Conservation (phyloP, 202 grass and related monocot genomes). For the Zoysia matrella region DNA sequence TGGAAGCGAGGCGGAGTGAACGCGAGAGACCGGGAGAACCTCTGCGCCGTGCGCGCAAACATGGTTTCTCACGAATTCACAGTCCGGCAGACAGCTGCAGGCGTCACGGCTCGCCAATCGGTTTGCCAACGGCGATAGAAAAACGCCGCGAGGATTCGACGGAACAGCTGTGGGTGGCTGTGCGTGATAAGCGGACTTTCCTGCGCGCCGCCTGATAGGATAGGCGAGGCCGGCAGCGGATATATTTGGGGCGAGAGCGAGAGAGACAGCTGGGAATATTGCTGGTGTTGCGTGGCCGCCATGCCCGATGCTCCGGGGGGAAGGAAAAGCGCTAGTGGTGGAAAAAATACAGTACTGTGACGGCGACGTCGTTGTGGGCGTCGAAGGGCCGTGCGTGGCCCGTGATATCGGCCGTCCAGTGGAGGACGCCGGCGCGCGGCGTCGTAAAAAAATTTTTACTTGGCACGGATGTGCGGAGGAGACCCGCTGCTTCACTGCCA, state of each 20-base stretch:
- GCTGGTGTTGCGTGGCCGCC: neutral
- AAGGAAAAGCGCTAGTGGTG: neutral
- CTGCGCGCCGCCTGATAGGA: neutral
- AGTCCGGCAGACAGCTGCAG: neutral
- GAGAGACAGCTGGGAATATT: no score
- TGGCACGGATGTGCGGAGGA: no score
- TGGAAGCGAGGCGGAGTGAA: neutral
- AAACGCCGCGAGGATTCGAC: no score
- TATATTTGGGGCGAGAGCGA: neutral
- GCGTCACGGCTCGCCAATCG: neutral
- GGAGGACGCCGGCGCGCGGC: neutral
- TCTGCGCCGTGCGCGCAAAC: no score
- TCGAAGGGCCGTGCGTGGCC: neutral
- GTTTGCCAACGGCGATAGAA: no score
- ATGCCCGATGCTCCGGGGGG: conserved; percentile 17
- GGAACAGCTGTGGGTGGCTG: neutral
- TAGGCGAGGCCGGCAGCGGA: neutral
- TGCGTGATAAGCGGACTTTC: conserved; percentile 34
- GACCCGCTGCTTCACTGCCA: no score
- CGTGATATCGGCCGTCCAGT: neutral
- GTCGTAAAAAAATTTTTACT: no score
- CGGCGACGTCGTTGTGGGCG: neutral
- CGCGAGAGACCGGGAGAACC: neutral
- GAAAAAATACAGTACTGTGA: neutral
- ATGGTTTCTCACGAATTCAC: neutral